Conservation (phyloP, 129 eudicot species). For the Escallonia rubra region DNA sequence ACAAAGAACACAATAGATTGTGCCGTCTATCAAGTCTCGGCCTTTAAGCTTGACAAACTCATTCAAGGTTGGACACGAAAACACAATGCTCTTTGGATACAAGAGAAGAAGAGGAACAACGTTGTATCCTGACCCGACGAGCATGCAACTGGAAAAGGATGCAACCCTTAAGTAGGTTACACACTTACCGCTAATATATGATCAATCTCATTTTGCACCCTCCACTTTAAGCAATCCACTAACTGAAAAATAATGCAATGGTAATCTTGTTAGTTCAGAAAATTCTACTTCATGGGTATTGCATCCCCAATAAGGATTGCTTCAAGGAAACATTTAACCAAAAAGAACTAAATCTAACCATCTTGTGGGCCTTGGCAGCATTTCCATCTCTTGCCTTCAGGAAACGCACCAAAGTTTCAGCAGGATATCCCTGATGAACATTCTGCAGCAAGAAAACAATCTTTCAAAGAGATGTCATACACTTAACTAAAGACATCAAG, state of each 20-base stretch:
- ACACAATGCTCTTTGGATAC: neutral
- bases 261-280: conserved; percentile 12
- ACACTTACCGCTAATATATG: conserved; percentile 58
- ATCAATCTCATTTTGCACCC: conserved; percentile 64
- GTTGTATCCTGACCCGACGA: too few species aligned
- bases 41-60: too few species aligned
- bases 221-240: conserved; percentile 63
- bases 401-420: conserved; percentile 55
- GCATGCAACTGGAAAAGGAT: neutral
- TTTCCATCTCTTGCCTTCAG: conserved; percentile 75
- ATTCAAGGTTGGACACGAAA: neutral
- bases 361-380: conserved; percentile 56
- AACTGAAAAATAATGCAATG: conserved; percentile 41
- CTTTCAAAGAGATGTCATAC: neutral
- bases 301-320: neutral
- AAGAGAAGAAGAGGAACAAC: too few species aligned
- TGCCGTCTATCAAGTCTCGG: too few species aligned
- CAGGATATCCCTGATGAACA: conserved; percentile 66
- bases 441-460: conserved; percentile 34
- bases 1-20: neutral
- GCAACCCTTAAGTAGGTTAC: neutral
- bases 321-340: neutral
- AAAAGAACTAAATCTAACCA: conserved; percentile 33
- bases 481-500: neutral
- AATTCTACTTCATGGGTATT: neutral